Evolutionary conservation across 2,329 filamentous ascomycete species (phyloP).

Genomic region (Diaporthe sp.): DNA sequence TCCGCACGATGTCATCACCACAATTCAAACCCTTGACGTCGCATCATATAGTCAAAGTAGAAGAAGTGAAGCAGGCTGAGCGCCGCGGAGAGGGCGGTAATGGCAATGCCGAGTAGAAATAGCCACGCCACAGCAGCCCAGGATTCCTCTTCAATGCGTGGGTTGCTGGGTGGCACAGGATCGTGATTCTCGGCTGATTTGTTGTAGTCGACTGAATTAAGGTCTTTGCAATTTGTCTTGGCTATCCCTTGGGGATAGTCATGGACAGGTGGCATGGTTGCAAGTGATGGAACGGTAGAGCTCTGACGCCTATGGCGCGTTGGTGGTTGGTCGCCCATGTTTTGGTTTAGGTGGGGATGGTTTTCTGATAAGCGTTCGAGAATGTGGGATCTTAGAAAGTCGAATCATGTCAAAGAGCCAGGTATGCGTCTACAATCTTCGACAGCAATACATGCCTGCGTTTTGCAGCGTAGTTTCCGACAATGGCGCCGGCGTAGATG

Average conservation of each 20-base stretch:
- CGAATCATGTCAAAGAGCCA: no score
- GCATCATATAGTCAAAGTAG: neutral
- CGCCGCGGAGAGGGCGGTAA: neutral
- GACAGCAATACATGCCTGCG: neutral
- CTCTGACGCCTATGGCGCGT: neutral
- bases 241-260: neutral
- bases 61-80: neutral
- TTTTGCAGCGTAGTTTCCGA: neutral
- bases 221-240: no score
- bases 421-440: neutral
- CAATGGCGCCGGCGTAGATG: neutral
- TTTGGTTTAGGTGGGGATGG: neutral
- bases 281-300: neutral
- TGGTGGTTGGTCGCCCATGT: neutral
- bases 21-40: neutral
- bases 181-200: neutral
- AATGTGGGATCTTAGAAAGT: neutral
- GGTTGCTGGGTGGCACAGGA: neutral
- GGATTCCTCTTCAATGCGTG: neutral
- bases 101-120: neutral
- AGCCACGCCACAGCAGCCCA: neutral
- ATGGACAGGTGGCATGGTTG: neutral
- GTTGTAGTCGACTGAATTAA: neutral
- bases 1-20: neutral
- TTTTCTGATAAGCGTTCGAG: neutral